These are phyloP conservation scores for Dittrichia graveolens DNA, from an alignment of 129 eudicot genomes.

Conservation along the genomic window DNA sequence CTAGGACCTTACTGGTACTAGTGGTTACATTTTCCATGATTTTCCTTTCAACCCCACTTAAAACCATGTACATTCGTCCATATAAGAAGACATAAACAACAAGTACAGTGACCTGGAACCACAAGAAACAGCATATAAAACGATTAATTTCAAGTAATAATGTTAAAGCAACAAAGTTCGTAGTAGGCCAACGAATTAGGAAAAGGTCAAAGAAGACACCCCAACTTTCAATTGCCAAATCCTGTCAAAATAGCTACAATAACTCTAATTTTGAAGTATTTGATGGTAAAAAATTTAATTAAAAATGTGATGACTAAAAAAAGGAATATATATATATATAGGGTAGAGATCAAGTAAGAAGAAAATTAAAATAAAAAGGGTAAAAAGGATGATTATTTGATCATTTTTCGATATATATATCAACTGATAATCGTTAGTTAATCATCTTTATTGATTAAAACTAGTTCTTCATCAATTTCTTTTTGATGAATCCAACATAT, in stretches of 20 bases:
- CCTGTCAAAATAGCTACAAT: background rate
- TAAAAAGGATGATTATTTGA: no score
- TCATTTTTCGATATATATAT: no score
- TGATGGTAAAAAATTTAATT: background rate
- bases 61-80: conserved; percentile 79
- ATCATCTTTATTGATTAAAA: no score
- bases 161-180: conserved; percentile 14
- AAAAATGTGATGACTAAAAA: background rate
- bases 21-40: conserved; percentile 52
- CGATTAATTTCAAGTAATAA: background rate
- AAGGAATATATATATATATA: no score
- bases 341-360: no score
- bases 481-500: no score
- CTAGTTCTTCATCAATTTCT: no score
- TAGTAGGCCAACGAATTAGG: background rate
- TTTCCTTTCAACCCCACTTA: conserved; percentile 80
- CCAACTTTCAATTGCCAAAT: conserved; percentile 3
- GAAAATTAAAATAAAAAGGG: no score
- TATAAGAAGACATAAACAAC: conserved; percentile 71
- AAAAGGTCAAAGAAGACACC: background rate
- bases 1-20: conserved; percentile 49
- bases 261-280: background rate
- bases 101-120: conserved; percentile 79
- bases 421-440: no score
- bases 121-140: conserved; percentile 23